Conservation (phyloP, 139 green algal genomes). For the Bryopsis sp. region DNA sequence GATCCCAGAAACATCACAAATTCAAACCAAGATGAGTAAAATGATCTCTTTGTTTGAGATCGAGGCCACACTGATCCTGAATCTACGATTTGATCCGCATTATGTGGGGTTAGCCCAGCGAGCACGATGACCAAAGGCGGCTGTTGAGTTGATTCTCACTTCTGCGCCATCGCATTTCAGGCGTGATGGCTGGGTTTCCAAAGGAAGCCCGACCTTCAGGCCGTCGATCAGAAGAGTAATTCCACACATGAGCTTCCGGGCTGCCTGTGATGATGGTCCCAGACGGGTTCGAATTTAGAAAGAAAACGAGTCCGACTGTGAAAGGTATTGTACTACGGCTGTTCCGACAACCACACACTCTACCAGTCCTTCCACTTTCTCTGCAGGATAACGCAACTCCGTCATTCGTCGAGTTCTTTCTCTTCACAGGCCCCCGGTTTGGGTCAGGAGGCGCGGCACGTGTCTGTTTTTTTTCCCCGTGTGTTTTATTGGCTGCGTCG, state of each 20-base stretch:
- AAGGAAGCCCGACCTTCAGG: background rate
- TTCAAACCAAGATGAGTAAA: too few relatives aligned
- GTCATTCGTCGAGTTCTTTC: background rate
- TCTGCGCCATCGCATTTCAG: background rate
- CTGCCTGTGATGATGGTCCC: background rate
- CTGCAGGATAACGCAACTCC: background rate
- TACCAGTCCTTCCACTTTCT: background rate
- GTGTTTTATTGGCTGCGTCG: background rate
- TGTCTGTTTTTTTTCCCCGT: background rate
- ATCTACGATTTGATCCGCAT: background rate
- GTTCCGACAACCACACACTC: background rate
- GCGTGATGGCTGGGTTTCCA: background rate
- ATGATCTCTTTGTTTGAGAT: too few relatives aligned
- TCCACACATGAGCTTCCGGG: background rate
- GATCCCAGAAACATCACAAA: background rate
- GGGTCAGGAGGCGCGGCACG: background rate
- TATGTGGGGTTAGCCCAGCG: background rate
- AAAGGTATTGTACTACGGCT: background rate
- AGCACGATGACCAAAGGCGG: background rate
- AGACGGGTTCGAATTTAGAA: background rate
- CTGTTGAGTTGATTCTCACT: background rate
- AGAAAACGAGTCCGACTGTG: background rate
- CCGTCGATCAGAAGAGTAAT: background rate
- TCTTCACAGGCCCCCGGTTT: background rate
- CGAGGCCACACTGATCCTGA: background rate